Base-by-base conservation (phyloP, 75 land plant species). In the Pseudotsuga menziesii region DNA sequence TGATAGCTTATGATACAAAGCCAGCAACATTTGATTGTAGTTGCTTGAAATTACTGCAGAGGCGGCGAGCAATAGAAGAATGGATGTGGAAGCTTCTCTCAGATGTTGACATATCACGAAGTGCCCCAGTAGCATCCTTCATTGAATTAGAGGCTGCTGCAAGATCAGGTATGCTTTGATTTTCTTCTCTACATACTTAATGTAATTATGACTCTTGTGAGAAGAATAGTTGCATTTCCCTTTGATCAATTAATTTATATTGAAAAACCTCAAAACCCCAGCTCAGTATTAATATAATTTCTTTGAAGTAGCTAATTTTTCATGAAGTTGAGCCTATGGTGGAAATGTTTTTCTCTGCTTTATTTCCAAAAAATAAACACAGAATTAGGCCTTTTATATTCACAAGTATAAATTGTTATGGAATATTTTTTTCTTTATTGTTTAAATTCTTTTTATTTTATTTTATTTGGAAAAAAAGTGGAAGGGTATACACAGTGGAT, bases 61-160 rank as follows among this genome's bases (percentile, higher is more conserved):
- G 99, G 67, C 90, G 93, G 77, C 82, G 76, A 80, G 82, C 92
- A 39, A 90, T 96, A 82, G 92, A 92, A 78, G 99, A 96, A 77
- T 96, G 99, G 99, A 79, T 94, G 83, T 86, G 81, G 35, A 91
- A 86, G 67, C 76, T 96, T n/a, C 83, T 96, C 9, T 84, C 91
- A 35, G 97, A 96, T 67, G 92, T 94, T 77, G 97, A 94, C 67
- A 57, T 96, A 36, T 96, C 99, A 35, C 88, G 99, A 79, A 96
- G 99, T 85, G 90, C 80, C 73, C 81, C 84, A 35, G 87, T 92
- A 35, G 99, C 97, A 63, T 77, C 81, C 29, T 96, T 96, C 83
- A 90, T 96, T 77, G 99, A 96, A 74, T 86, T 96, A 41, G 99
- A 96, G 83, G 94, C 92, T 62, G 92, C 97, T 84, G 99, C 89